Percentiles rank a stretch among this genome's conserved stretches.
These are phyloP conservation scores for Suhomyces bribrorum DNA, from an alignment of 1,139 yeast species.

Conservation along the genomic window DNA sequence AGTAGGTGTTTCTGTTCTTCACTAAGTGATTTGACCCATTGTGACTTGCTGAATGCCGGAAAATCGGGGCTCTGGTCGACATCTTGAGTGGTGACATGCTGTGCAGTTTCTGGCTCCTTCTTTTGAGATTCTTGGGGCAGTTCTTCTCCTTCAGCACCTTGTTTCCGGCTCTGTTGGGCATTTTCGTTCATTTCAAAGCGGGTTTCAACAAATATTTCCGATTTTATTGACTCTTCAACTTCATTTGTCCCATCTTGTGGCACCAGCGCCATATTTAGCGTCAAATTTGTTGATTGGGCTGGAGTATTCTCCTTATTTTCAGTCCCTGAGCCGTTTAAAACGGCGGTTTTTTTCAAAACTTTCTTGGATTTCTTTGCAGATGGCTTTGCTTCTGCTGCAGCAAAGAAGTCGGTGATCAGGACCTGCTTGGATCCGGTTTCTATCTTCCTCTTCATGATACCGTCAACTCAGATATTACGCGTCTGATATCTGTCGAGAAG, in stretches of 20 bases:
- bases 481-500: not conserved
- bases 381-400: not conserved
- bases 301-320: not conserved
- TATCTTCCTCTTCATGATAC: not conserved
- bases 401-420: constrained; percentile 20
- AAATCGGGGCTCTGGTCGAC: constrained; percentile 27
- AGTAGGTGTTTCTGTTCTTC: constrained; percentile 56
- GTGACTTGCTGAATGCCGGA: constrained; percentile 35
- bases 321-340: not conserved
- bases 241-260: no score
- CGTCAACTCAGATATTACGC: not conserved
- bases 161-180: no score
- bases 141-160: no score
- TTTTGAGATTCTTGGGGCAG: not conserved
- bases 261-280: no score
- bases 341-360: not conserved
- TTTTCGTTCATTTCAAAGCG: no score
- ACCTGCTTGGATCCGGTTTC: constrained; percentile 1
- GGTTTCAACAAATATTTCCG: no score
- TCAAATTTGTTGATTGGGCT: not conserved
- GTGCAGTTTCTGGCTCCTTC: constrained; percentile 1
- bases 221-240: no score
- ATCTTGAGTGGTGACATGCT: not conserved
- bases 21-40: constrained; percentile 57
- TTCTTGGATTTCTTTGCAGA: constrained; percentile 1